A percentile compares a stretch with the other conserved stretches of the same genome.
These are phyloP conservation scores for Picochlorum costavermella DNA, from an alignment of 139 green algal genomes.

Conservation along the genomic window DNA sequence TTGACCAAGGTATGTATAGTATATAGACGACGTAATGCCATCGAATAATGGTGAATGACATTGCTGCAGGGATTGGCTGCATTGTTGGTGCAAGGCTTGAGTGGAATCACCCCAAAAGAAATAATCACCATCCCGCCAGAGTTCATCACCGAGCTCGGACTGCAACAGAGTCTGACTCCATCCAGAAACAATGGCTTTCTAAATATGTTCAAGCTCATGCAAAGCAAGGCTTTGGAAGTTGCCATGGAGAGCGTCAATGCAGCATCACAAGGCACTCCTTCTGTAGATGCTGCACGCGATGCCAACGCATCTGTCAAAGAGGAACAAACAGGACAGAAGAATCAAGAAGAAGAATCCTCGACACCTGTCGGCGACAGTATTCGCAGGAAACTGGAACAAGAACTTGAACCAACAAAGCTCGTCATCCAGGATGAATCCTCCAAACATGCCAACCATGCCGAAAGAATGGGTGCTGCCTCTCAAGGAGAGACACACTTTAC, in stretches of 20 bases:
- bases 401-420: slow-evolving; percentile 27
- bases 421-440: slow-evolving; percentile 45
- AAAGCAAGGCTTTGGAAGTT: slow-evolving; percentile 63
- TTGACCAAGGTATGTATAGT: slow-evolving; percentile 71
- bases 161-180: slow-evolving; percentile 92
- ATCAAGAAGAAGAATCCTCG: not conserved
- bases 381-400: slow-evolving; percentile 25
- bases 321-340: not conserved
- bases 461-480: not conserved
- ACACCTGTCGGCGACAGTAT: slow-evolving; percentile 40
- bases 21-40: too few species aligned
- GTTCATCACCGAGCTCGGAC: slow-evolving; percentile 87
- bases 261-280: not conserved
- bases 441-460: slow-evolving; percentile 48
- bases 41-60: too few species aligned
- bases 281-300: not conserved
- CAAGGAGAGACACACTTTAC: slow-evolving; percentile 52
- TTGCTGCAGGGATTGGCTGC: slow-evolving; percentile 54
- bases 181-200: slow-evolving; percentile 97
- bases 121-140: slow-evolving; percentile 44
- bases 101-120: slow-evolving; percentile 63
- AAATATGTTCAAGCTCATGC: slow-evolving; percentile 93
- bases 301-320: not conserved
- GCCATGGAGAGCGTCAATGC: slow-evolving; percentile 11
- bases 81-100: slow-evolving; percentile 85